Base-by-base conservation (phyloP, 768 basidiomycete genomes). In the Auriculariales sp. region DNA sequence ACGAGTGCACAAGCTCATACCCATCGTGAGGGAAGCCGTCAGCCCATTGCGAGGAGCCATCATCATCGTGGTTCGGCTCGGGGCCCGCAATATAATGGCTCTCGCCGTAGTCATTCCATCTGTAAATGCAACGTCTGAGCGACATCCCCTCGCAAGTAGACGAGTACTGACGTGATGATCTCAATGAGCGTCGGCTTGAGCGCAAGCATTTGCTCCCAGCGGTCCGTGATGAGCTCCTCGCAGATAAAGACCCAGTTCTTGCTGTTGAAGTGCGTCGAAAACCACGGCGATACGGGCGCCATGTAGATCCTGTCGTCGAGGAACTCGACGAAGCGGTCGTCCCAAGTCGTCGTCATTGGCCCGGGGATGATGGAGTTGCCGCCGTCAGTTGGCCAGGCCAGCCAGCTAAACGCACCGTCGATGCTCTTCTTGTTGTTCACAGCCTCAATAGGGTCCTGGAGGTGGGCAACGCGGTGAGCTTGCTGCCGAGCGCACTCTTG, bases 231-330 rank as follows among this genome's bases (percentile, higher is more conserved):
- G 22, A 44, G 39, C 39, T 44, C 22, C 39, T 44, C 39, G 39
- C 39, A 44, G 22, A 44, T 44, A 25, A 44, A 44, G 19, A 44
- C 39, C 39, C 39, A 44, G 39, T 44, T 44, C 39, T 44, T 44
- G 39, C 39, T 44, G 39, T 44, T 44, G 39, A 44, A 44, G 4
- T 44, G 39, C 19, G 39, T 44, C 19, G 19, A 44, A 9, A 44
- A 44, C 39, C 39, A 44, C 19, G 39, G 39, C 39, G 39, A 44
- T 19, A 44, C 39, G 39, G 39, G 39, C 17, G 39, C 39, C 22
- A 44, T 19, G 39, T 44, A 44, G 39, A 25, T 25, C 7, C 15
- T 22, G 39, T 44, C 39, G 4, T 25, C 39, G 22, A 44, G 39
- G 24, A 24, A 44, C 22, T 44, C 27, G 39, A 44, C 22, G 22